Evolutionary conservation across 768 basidiomycete genomes (phyloP).

Genomic region (Trametes elegans): DNA sequence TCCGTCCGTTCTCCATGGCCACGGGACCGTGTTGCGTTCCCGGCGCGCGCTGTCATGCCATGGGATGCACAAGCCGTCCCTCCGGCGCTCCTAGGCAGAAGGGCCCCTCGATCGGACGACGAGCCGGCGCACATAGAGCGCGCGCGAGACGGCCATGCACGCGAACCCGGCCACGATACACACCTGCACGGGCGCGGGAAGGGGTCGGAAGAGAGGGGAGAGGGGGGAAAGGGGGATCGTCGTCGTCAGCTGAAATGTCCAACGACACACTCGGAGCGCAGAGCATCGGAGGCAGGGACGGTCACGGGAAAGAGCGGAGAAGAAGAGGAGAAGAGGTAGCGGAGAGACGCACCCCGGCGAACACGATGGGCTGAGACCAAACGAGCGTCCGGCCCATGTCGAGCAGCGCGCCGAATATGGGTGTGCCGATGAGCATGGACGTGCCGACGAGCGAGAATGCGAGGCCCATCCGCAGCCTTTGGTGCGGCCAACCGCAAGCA

Average conservation of each 20-base stretch:
- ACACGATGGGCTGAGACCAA: constrained; percentile 24
- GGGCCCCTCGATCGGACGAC: background rate
- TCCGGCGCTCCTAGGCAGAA: background rate
- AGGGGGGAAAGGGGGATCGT: too few species aligned
- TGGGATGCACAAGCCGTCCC: too few species aligned
- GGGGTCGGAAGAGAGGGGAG: background rate
- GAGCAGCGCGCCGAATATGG: constrained; percentile 26
- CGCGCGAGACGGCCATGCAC: constrained; percentile 18
- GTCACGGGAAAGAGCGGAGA: background rate
- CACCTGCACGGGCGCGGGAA: background rate
- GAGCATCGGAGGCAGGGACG: background rate
- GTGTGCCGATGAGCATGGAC: constrained; percentile 25
- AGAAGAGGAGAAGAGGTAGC: too few species aligned
- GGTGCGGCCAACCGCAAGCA: background rate
- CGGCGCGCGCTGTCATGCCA: too few species aligned
- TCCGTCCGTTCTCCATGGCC: too few species aligned
- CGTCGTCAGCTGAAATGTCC: too few species aligned
- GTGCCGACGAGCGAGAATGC: constrained; percentile 22
- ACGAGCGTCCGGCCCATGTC: constrained; percentile 6
- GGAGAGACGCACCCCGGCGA: constrained; percentile 25
- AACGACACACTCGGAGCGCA: too few species aligned
- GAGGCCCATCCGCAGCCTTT: constrained; percentile 26
- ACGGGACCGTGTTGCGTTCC: too few species aligned
- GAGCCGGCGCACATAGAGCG: constrained; percentile 13
- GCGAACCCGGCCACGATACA: constrained; percentile 18